Conservation (phyloP, 108 stramenopile genomes). For the Bacterosira constricta region DNA sequence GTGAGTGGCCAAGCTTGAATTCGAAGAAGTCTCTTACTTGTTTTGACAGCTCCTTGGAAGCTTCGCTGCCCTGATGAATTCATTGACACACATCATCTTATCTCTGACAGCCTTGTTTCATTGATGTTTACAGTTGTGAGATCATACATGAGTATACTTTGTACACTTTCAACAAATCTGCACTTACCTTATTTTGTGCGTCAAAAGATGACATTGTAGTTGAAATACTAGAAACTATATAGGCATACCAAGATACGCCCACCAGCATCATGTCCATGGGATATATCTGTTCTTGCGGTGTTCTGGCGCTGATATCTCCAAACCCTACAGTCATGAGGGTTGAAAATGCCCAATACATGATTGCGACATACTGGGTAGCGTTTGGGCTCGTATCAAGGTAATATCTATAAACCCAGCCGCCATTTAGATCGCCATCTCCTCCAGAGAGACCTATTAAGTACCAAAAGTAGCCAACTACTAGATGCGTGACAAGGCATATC, state of each 20-base stretch:
- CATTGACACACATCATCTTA: slow-evolving; percentile 40
- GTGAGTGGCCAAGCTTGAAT: slow-evolving; percentile 11
- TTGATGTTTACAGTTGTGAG: too few relatives aligned
- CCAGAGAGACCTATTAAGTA: slow-evolving; percentile 46
- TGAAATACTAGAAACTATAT: slow-evolving; percentile 36
- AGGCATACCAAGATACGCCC: slow-evolving; percentile 56
- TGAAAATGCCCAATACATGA: slow-evolving; percentile 55
- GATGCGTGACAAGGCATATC: slow-evolving; percentile 50
- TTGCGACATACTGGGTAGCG: slow-evolving; percentile 27
- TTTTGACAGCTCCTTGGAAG: slow-evolving; percentile 19
- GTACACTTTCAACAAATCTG: too few relatives aligned
- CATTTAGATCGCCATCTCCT: slow-evolving; percentile 8
- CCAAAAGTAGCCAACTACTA: slow-evolving; percentile 56
- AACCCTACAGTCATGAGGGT: slow-evolving; percentile 59
- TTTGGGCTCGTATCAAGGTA: slow-evolving; percentile 4
- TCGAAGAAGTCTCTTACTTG: slow-evolving; percentile 39
- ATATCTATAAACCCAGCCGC: slow-evolving; percentile 45
- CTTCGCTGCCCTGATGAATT: slow-evolving; percentile 35
- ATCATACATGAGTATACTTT: too few relatives aligned
- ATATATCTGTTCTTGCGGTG: slow-evolving; percentile 44
- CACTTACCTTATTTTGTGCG: too few relatives aligned
- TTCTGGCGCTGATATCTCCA: slow-evolving; percentile 50
- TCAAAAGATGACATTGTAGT: slow-evolving; percentile 45
- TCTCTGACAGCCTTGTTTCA: too few relatives aligned
- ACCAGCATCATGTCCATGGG: slow-evolving; percentile 51